phyloP scores from a whole-genome alignment of 345 rosid genomes.

The Lenwebbia sp. region DNA sequence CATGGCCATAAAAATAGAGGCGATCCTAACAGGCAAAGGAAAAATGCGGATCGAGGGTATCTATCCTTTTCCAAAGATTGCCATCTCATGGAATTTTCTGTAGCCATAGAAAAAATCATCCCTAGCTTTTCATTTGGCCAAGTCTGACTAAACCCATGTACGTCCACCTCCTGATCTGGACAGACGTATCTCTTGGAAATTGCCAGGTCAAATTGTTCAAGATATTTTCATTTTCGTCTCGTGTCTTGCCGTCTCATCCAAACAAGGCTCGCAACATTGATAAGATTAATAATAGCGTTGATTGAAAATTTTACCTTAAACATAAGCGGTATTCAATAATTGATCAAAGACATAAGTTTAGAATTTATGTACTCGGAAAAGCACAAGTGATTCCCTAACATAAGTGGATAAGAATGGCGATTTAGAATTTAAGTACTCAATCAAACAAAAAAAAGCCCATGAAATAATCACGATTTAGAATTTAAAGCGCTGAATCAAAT shows the following conservation, averaged over 20 bases:
- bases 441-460: not conserved
- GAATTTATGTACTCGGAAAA: fast-evolving
- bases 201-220: not conserved
- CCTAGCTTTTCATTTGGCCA: not conserved
- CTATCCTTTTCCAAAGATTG: not conserved
- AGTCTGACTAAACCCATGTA: not conserved
- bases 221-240: not conserved
- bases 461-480: not conserved
- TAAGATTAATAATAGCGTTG: not conserved
- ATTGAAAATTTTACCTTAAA: not conserved
- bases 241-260: too few species aligned
- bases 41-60: not conserved
- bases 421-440: too few species aligned
- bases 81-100: not conserved
- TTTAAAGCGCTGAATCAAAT: fast-evolving
- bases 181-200: not conserved
- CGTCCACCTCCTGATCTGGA: not conserved
- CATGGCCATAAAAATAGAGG: too few species aligned
- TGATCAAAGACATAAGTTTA: fast-evolving
- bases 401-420: too few species aligned
- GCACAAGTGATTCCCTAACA: not conserved
- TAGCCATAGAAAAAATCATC: not conserved
- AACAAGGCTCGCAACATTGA: not conserved
- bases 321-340: not conserved
- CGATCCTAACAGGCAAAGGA: not conserved